Evolutionary conservation across 495 filamentous ascomycete species (phyloP).

Genomic region (Penicillium taxi): DNA sequence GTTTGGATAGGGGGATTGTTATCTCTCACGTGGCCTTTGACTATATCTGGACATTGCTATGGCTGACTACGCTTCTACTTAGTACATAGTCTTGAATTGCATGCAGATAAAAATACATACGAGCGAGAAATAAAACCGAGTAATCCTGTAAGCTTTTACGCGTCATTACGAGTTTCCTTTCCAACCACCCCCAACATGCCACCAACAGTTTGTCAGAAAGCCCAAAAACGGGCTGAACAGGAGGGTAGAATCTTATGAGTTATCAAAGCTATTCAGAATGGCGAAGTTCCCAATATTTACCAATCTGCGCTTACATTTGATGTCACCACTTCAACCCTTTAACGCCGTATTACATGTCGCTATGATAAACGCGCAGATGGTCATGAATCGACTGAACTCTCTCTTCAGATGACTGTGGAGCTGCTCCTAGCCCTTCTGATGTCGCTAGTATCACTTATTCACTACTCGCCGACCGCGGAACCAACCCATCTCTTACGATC

Average conservation of each 20-base stretch:
- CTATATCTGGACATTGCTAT: too few relatives aligned
- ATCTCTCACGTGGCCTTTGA: too few relatives aligned
- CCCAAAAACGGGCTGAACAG: neutral
- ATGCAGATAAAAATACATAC: too few relatives aligned
- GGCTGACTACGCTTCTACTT: too few relatives aligned
- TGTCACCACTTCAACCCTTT: neutral
- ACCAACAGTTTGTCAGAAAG: neutral
- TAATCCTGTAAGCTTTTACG: too few relatives aligned
- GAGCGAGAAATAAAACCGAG: too few relatives aligned
- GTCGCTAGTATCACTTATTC: slow-evolving; percentile 5
- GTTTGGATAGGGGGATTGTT: too few relatives aligned
- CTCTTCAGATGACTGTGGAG: slow-evolving; percentile 3
- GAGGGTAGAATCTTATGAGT: slow-evolving; percentile 3
- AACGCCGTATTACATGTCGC: neutral
- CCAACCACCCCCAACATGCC: slow-evolving; percentile 6
- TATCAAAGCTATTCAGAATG: slow-evolving; percentile 6
- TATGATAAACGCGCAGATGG: neutral
- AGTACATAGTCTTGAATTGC: too few relatives aligned
- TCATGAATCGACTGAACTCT: slow-evolving; percentile 3
- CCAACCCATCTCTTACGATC: neutral
- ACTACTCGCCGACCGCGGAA: slow-evolving; percentile 1
- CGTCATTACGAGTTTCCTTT: too few relatives aligned
- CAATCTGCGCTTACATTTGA: neutral
- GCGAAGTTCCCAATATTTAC: neutral
- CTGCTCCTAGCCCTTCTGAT: slow-evolving; percentile 1